Evolutionary conservation across 1,284 basidiomycete species (phyloP).

Genomic region (Moniliella sp.): DNA sequence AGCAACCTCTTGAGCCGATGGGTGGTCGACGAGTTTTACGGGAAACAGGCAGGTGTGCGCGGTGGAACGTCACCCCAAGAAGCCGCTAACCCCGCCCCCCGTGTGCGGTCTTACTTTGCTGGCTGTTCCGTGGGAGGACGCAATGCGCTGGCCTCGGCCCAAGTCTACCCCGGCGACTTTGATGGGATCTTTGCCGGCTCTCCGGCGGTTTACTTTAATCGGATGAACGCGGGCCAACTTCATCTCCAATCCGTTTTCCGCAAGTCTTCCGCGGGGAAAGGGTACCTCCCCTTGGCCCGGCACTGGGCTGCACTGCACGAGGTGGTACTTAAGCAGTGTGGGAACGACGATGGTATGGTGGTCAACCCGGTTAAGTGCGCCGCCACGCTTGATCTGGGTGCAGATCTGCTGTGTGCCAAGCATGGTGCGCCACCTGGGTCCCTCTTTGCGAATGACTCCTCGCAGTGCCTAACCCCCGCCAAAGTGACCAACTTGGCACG

Average conservation of each 20-base stretch:
- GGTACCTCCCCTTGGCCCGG: conserved; percentile 2
- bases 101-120: conserved; percentile 3
- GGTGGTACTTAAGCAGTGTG: conserved; percentile 32
- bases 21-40: conserved; percentile 5
- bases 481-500: conserved; percentile 1
- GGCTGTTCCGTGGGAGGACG: conserved; percentile 29
- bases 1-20: conserved; percentile 2
- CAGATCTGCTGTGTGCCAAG: conserved; percentile 4
- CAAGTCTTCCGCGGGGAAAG: too few species aligned
- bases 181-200: conserved; percentile 29
- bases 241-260: conserved; percentile 5
- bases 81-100: background rate
- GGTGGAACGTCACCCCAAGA: background rate
- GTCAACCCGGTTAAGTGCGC: conserved; percentile 19
- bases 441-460: background rate
- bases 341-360: conserved; percentile 33
- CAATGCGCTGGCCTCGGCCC: conserved; percentile 14
- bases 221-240: conserved; percentile 10
- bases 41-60: conserved; percentile 2
- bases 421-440: too few species aligned
- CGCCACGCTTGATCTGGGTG: conserved; percentile 6
- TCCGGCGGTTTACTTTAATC: conserved; percentile 21
- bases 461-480: background rate
- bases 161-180: conserved; percentile 22
- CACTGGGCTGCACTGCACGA: conserved; percentile 6